Conservation (phyloP, 768 basidiomycete species). For the Auricularia heimuer region DNA sequence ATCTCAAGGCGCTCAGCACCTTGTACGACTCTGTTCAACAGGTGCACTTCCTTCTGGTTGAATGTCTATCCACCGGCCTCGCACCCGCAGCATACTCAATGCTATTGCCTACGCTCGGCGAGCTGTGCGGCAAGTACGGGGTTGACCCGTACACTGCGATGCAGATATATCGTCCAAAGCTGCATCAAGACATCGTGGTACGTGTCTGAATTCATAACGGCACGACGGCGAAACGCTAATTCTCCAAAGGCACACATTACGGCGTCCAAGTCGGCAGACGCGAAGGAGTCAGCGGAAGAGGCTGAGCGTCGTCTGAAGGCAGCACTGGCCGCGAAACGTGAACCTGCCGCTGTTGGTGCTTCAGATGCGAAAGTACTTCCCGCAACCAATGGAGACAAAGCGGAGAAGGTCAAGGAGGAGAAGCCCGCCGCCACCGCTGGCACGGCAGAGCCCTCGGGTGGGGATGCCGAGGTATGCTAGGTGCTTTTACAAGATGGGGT, state of each 20-base stretch:
- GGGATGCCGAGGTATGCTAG: background rate
- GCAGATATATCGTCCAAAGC: slow-evolving; percentile 83
- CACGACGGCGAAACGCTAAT: background rate
- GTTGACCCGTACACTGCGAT: slow-evolving; percentile 83
- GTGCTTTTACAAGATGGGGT: background rate
- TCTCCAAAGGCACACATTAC: slow-evolving; percentile 10
- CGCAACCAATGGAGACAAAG: background rate
- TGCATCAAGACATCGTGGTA: slow-evolving; percentile 39
- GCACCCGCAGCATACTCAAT: slow-evolving; percentile 61
- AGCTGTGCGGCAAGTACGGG: slow-evolving; percentile 67
- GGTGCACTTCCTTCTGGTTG: slow-evolving; percentile 84
- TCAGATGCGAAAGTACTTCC: background rate
- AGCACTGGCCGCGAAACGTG: background rate
- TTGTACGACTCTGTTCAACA: slow-evolving; percentile 88
- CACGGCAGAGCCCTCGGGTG: background rate
- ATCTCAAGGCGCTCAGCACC: slow-evolving; percentile 77
- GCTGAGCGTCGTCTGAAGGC: slow-evolving; percentile 4
- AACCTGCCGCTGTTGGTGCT: background rate
- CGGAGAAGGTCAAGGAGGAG: slow-evolving; percentile 4
- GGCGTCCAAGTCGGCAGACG: slow-evolving; percentile 19
- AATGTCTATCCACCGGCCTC: slow-evolving; percentile 71
- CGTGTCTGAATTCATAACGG: background rate
- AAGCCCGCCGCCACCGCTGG: background rate
- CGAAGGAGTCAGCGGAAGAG: slow-evolving; percentile 16
- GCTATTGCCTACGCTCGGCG: slow-evolving; percentile 63